Base-by-base conservation (phyloP, 140 eudicot species). In the Ambrosia hybrid region DNA sequence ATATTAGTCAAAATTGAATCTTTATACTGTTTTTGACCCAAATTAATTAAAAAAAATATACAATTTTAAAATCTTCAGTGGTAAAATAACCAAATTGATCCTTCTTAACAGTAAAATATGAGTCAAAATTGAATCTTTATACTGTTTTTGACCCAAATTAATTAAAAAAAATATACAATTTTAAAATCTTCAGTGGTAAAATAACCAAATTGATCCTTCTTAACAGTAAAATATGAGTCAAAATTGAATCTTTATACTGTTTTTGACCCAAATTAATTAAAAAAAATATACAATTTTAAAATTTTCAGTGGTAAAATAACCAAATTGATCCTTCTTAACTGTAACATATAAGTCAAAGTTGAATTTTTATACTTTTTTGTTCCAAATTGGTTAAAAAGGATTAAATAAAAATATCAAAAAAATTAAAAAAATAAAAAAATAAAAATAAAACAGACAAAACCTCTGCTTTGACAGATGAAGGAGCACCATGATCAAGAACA, bases 391-490 rank as follows among this genome's bases (percentile, higher is more conserved):
- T 10, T 48, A 9, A 10, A 48, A 48, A 48, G 26, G 26, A 21
- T 21, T 21, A 21, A 21, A 21, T 21, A 21, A 21, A 21, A 21
- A 21, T 4, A 41, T 49, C 10, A 58, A 17, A 57, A 7, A 7
- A 57, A 55, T 36, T 17, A 57, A 17, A 57, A 57, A 17, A 57
- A 57, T 7, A 49, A 17, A 13, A 21, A 17, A 6, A 1, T 41
- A 4, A 33, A 38, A 55, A 7, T 3, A 12, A 12, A 10, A 16
- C 11, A 38, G 4, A 15, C 53, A 5, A 36, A 36, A 91, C 96
- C 96, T 91, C 93, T 81, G 93, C 96, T 84, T 88, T 88, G 76
- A 88, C 73, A 67, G 97, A 80, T 34, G 87, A 82, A 59, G 95
- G 82, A 76, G 81, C 77, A 3, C 97, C 97, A 84, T 85, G 92